Conservation (phyloP, 2,329 filamentous ascomycete genomes). For the Diaporthe vexans region DNA sequence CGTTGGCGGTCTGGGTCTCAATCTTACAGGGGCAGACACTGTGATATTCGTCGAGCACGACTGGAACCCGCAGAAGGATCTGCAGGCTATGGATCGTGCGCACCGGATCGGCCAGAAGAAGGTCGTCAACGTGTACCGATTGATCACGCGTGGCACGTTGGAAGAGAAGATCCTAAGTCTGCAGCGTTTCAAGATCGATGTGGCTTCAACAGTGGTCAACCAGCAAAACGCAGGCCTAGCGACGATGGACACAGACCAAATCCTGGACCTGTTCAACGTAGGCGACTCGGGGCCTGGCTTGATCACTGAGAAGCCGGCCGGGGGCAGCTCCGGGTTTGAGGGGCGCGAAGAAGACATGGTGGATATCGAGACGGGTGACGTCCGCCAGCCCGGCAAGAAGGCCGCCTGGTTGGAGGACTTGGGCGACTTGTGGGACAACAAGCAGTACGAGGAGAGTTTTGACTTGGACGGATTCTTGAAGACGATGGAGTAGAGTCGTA, state of each 20-base stretch:
- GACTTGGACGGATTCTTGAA: constrained; percentile 95
- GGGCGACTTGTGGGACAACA: constrained; percentile 96
- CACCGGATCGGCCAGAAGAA: constrained; percentile 99
- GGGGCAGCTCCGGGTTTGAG: constrained; percentile 57
- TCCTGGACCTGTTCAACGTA: constrained; percentile 95
- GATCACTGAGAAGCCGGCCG: constrained; percentile 68
- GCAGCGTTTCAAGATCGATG: constrained; percentile 99
- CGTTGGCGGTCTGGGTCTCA: constrained; percentile 93
- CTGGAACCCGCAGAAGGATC: constrained; percentile 99
- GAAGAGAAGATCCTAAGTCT: constrained; percentile 99
- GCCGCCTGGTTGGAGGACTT: constrained; percentile 91
- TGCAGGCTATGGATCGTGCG: constrained; percentile 98
- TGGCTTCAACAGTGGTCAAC: constrained; percentile 97
- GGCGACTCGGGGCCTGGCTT: constrained; percentile 81
- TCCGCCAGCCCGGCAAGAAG: constrained; percentile 96
- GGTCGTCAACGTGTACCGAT: constrained; percentile 97
- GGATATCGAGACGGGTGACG: constrained; percentile 91
- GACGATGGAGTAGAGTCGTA: constrained; percentile 78
- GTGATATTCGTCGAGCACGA: constrained; percentile 99
- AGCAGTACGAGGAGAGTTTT: constrained; percentile 98
- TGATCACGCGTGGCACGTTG: constrained; percentile 94
- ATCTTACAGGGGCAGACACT: constrained; percentile 95
- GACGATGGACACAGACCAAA: constrained; percentile 99
- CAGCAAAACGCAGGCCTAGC: constrained; percentile 96
- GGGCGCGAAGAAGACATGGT: constrained; percentile 88